Percentiles rank a stretch among this genome's conserved stretches.
These are phyloP conservation scores for Paradendryphiella salina DNA, from an alignment of 2,329 filamentous ascomycete species.

Conservation along the genomic window DNA sequence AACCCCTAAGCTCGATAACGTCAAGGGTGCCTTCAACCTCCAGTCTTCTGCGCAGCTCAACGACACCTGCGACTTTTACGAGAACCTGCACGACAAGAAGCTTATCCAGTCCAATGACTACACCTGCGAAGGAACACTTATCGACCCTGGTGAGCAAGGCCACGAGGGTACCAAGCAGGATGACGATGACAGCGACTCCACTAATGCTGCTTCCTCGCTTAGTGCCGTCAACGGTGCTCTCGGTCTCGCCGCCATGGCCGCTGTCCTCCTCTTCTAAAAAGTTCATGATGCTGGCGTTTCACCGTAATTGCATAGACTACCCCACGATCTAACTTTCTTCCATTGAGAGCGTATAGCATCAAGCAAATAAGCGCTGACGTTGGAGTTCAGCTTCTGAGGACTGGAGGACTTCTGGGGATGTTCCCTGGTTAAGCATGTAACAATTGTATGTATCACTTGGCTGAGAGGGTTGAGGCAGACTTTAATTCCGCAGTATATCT, in stretches of 20 bases:
- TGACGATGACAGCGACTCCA: slow-evolving; percentile 24
- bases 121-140: slow-evolving; percentile 48
- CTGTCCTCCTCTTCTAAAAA: slow-evolving; percentile 54
- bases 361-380: slow-evolving; percentile 29
- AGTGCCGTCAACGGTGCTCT: slow-evolving; percentile 49
- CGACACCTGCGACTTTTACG: slow-evolving; percentile 49
- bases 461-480: slow-evolving; percentile 37
- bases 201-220: slow-evolving; percentile 47
- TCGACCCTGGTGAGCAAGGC: slow-evolving; percentile 44
- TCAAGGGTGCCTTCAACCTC: slow-evolving; percentile 57
- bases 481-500: slow-evolving; percentile 41
- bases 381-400: slow-evolving; percentile 29
- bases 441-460: slow-evolving; percentile 45
- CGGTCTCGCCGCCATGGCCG: slow-evolving; percentile 52
- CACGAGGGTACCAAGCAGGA: slow-evolving; percentile 41
- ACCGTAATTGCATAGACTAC: slow-evolving; percentile 48
- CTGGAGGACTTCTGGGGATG: slow-evolving; percentile 29
- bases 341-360: slow-evolving; percentile 41
- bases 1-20: slow-evolving; percentile 60
- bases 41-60: slow-evolving; percentile 51
- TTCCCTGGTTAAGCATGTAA: slow-evolving; percentile 38
- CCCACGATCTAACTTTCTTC: slow-evolving; percentile 40
- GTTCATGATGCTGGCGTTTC: slow-evolving; percentile 44
- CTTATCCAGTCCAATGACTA: slow-evolving; percentile 48
- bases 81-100: slow-evolving; percentile 50